Evolutionary conservation across 257 asterid genomes (phyloP).

Genomic region (Echites panduratus): DNA sequence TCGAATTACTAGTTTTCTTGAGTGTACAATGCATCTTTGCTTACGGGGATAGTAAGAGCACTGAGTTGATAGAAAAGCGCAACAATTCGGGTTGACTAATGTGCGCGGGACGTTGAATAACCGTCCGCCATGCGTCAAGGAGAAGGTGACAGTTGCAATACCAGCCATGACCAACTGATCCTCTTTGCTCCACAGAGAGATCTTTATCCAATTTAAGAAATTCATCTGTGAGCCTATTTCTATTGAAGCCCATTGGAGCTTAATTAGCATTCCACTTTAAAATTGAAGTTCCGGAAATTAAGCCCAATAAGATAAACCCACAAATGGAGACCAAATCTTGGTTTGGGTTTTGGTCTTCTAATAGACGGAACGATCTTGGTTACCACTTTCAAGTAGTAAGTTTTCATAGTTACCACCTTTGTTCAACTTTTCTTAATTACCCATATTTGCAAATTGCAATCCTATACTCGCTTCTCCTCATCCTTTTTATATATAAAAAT

Average conservation of each 20-base stretch:
- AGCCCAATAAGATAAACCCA: not conserved
- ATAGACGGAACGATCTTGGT: too few species aligned
- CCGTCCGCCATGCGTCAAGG: constrained; percentile 29
- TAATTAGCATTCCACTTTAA: not conserved
- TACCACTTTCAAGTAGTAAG: too few species aligned
- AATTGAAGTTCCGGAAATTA: too few species aligned
- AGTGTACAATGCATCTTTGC: constrained; percentile 23
- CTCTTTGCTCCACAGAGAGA: not conserved
- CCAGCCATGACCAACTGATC: constrained; percentile 44
- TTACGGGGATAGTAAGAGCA: constrained; percentile 31
- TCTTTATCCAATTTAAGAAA: not conserved
- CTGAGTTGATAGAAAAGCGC: constrained; percentile 25
- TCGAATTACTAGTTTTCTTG: constrained; percentile 53
- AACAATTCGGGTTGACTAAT: constrained; percentile 4
- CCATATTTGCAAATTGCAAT: too few species aligned
- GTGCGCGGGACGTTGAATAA: constrained; percentile 24
- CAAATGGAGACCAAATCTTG: not conserved
- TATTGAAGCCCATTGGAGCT: not conserved
- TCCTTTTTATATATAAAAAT: too few species aligned
- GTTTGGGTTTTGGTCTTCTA: too few species aligned
- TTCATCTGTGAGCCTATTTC: not conserved
- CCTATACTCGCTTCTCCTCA: too few species aligned
- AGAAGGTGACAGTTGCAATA: constrained; percentile 33
- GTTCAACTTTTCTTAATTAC: too few species aligned
- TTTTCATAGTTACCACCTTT: too few species aligned